Evolutionary conservation across 73 alveolate genomes (phyloP).

Genomic region (Paraurostyla sp.): DNA sequence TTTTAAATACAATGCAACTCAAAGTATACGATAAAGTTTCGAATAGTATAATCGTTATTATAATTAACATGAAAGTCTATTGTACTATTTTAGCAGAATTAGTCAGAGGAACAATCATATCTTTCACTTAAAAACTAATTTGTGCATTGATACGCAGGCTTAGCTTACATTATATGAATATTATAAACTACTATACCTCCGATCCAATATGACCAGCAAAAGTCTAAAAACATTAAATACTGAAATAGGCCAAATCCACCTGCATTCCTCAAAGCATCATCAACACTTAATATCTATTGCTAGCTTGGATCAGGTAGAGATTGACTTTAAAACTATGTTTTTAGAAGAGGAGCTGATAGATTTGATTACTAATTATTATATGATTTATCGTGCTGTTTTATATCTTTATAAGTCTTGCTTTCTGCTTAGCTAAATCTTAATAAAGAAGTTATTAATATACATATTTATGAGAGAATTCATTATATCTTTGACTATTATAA

Average conservation of each 20-base stretch:
- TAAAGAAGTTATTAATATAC: too few relatives aligned
- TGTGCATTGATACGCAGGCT: constrained; percentile 11
- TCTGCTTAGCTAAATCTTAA: too few relatives aligned
- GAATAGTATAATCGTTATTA: neutral
- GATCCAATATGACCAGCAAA: constrained; percentile 20
- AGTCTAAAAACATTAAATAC: neutral
- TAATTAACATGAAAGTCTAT: neutral
- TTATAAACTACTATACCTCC: constrained; percentile 17
- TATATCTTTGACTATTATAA: too few relatives aligned
- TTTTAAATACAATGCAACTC: constrained; percentile 8
- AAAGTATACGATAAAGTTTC: neutral
- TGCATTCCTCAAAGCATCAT: neutral
- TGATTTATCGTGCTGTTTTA: too few relatives aligned
- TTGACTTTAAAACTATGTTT: too few relatives aligned
- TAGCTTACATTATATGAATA: constrained; percentile 23
- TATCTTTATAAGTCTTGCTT: too few relatives aligned
- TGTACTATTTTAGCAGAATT: neutral
- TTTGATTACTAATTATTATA: too few relatives aligned
- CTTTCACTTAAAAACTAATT: too few relatives aligned
- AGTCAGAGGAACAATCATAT: neutral
- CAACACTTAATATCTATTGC: too few relatives aligned
- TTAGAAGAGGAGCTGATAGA: too few relatives aligned
- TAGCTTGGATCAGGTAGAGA: too few relatives aligned
- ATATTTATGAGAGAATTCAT: too few relatives aligned
- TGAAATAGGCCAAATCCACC: constrained; percentile 46